These are phyloP conservation scores for Vigna hirtella DNA, from an alignment of 306 rosid genomes.

Conservation along the genomic window DNA sequence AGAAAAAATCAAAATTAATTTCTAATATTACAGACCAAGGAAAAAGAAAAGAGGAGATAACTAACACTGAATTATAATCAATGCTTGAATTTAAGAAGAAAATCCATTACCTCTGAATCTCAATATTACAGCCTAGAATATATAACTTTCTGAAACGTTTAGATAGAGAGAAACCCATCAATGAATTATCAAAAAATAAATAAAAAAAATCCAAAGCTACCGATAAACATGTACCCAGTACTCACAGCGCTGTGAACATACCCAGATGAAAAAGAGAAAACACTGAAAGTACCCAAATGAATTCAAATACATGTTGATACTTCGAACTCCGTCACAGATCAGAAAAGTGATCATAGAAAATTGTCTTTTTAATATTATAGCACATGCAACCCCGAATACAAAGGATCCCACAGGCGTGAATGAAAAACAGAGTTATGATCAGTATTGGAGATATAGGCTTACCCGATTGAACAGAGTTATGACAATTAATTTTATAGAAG, in stretches of 20 bases:
- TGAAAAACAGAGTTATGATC: slow-evolving; percentile 3
- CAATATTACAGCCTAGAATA: slow-evolving; percentile 41
- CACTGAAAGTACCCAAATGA: slow-evolving; percentile 43
- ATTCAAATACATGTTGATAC: slow-evolving; percentile 43
- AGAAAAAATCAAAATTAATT: too few species aligned
- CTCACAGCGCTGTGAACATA: slow-evolving; percentile 45
- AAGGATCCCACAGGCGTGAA: background rate
- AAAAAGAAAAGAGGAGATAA: slow-evolving; percentile 38
- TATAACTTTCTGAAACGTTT: slow-evolving; percentile 46
- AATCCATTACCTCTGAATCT: slow-evolving; percentile 51
- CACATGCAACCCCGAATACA: slow-evolving; percentile 31
- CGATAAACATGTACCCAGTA: slow-evolving; percentile 45
- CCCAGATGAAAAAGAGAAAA: slow-evolving; percentile 45
- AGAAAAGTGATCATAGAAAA: slow-evolving; percentile 46
- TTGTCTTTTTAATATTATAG: slow-evolving; percentile 32
- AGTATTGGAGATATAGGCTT: too few species aligned
- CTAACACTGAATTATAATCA: slow-evolving; percentile 33
- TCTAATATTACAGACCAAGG: slow-evolving; percentile 33
- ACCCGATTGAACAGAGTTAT: slow-evolving; percentile 13
- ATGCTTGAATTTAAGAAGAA: slow-evolving; percentile 52
- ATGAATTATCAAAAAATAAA: background rate
- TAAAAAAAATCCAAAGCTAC: background rate
- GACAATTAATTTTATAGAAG: background rate
- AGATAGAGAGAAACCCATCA: slow-evolving; percentile 33
- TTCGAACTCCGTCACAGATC: slow-evolving; percentile 53